A percentile compares a stretch with the other conserved stretches of the same genome.
Conservation (phyloP, 164 flowering plant species). For the Vitis vinifera region DNA sequence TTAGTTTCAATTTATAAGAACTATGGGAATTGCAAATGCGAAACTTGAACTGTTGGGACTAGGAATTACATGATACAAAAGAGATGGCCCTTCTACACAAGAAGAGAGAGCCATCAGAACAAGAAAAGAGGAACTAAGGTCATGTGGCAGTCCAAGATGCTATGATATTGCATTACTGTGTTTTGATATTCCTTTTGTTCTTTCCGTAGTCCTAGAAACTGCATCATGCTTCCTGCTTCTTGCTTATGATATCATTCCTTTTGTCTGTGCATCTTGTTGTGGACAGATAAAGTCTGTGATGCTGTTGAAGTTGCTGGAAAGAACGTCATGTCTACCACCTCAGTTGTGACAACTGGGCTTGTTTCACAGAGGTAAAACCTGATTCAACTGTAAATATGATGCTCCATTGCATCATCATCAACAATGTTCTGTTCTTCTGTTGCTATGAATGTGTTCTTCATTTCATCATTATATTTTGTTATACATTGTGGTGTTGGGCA, state of each 20-base stretch:
- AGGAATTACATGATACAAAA: too few relatives aligned
- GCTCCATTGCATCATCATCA: not conserved
- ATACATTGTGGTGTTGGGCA: not conserved
- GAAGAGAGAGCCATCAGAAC: too few relatives aligned
- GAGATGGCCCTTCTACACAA: too few relatives aligned
- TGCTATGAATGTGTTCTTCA: not conserved
- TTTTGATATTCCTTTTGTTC: too few relatives aligned
- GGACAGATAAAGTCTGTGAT: slow-evolving; percentile 74
- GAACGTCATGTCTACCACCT: slow-evolving; percentile 85
- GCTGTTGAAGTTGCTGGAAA: slow-evolving; percentile 90
- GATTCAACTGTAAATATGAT: not conserved
- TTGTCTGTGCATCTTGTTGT: not conserved
- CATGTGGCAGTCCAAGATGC: not conserved
- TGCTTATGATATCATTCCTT: not conserved
- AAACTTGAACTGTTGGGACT: too few relatives aligned
- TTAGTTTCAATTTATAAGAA: too few relatives aligned
- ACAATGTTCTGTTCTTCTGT: not conserved
- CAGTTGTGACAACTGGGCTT: slow-evolving; percentile 78
- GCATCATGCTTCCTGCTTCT: not conserved
- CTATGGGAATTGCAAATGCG: too few relatives aligned
- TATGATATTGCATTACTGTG: not conserved
- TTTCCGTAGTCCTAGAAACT: too few relatives aligned
- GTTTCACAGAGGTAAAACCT: slow-evolving; percentile 66
- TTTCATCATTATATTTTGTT: not conserved
- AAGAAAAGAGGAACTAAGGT: too few relatives aligned